These are phyloP conservation scores for Hypoxylon sp. DNA, from an alignment of 2,329 filamentous ascomycete genomes.

Conservation along the genomic window DNA sequence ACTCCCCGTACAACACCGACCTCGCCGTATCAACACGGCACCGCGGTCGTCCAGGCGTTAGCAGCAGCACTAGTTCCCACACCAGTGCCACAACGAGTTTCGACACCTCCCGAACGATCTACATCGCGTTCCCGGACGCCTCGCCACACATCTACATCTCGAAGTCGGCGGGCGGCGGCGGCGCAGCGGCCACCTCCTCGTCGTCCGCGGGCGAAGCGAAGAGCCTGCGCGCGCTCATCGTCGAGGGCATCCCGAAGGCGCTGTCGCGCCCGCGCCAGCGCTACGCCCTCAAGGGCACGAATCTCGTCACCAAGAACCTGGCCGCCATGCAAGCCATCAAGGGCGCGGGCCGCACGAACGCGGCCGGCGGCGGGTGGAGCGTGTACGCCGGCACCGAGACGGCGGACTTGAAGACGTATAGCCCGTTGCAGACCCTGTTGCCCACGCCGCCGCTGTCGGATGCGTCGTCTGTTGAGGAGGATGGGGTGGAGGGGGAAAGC, in stretches of 20 bases:
- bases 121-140: constrained; percentile 85
- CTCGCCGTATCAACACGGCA: constrained; percentile 59
- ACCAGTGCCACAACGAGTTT: constrained; percentile 60
- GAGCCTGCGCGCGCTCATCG: constrained; percentile 77
- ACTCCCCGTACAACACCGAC: constrained; percentile 82
- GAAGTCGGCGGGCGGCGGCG: constrained; percentile 54
- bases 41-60: constrained; percentile 39
- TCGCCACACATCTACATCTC: constrained; percentile 81
- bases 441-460: constrained; percentile 65
- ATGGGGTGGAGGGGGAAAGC: constrained; percentile 37
- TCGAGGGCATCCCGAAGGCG: constrained; percentile 86
- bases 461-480: constrained; percentile 47
- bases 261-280: constrained; percentile 81
- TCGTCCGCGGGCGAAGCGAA: constrained; percentile 67
- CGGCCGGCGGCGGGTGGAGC: constrained; percentile 83
- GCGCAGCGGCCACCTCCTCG: neutral
- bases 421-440: constrained; percentile 68
- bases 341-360: constrained; percentile 78
- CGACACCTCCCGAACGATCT: constrained; percentile 80
- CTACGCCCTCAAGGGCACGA: constrained; percentile 77
- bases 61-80: constrained; percentile 46
- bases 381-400: constrained; percentile 74
- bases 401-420: constrained; percentile 61
- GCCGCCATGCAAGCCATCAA: constrained; percentile 77
- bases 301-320: constrained; percentile 79